Evolutionary conservation across 78 protist genomes (phyloP), one percentile per base, ranked within the genome.

Genomic region (Dictyostelium capitatum): DNA sequence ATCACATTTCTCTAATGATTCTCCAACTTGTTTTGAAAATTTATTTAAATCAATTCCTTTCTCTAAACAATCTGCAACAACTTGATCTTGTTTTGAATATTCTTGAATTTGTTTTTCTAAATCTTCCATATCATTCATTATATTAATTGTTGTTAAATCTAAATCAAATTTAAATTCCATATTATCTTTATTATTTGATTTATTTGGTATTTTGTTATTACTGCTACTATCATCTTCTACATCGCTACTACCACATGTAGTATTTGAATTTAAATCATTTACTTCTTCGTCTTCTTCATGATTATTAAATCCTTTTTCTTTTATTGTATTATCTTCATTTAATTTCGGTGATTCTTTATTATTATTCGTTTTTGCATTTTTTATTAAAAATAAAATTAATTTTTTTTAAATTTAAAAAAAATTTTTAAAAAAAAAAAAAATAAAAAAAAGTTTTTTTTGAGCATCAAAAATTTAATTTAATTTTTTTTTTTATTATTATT

Each of bases 81-180:
- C 56, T 8, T 41, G 43, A 17, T 85, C 92, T 12, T 75, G n/a
- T 32, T 30, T 23, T n/a, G 92, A 4, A 75, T 85, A 85, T 2
- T 32, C 41, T 19, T 32, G 28, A 4, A 85, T 30, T 59, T 73
- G 48, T 8, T 85, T 72, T 48, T 85, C 82, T 17, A 85, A 32
- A 62, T 85, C 64, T 30, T 75, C 92, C 4, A 85, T 41, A 11
- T 47, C 83, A 7, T 25, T 77, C 56, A 75, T 25, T 20, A 47
- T n/a, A 43, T 59, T 62, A 28, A 56, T 48, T 6, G 82, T 75
- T 10, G 92, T 85, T 17, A 74, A 75, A 75, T 85, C 92, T 9
- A 25, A 72, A 74, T 75, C 92, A 37, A 74, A 75, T 32, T 72
- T 85, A n/a, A 85, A 30, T 47, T 85, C 92, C 32, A 85, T n/a